Evolutionary conservation across 106 monocot genomes (phyloP), one percentile per base, ranked within the genome.

Genomic region (Xerophyta viscosa): DNA sequence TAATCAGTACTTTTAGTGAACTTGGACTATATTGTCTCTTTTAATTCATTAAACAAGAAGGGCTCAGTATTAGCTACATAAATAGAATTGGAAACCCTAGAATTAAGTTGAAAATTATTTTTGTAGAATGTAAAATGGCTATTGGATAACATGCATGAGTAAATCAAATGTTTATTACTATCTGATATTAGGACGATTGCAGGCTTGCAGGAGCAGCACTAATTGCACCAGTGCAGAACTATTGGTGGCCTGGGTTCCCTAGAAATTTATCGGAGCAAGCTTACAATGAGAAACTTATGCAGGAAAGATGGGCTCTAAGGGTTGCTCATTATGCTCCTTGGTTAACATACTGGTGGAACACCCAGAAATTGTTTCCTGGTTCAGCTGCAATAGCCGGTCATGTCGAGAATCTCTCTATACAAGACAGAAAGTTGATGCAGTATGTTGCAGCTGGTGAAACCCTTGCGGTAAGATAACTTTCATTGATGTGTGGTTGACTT

Each of bases 311-410:
- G 87, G 77, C 88, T 10, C 18, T 77, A 50, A 29, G 83, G 20
- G 80, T 93, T 25, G 68, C 83, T 29, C 83, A 88, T 51, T 81
- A 93, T 61, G 49, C 68, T 8, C 88, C 93, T 9, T 67, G 67
- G 61, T 62, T 88, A 25, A 74, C 74, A 11, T 84, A 88, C 41
- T 93, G 93, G 93, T 88, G 88, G 84, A 93, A 88, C 61, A 84
- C 80, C n/a, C 93, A 93, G 24, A 78, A 69, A 37, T 81, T 63
- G 71, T 71, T 93, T 33, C 80, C 84, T 46, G 26, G 70, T 25
- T 80, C 74, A 0, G 63, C 71, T 53, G 83, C 87, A 8, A 71
- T 81, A 8, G 58, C 54, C 31, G 11, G 14, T 4, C 50, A 43
- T 41, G 43, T 58, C 29, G 57, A 62, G 1, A 59, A 71, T 47